Conservation (phyloP, 352 stramenopile genomes). For the Phytophthora constricta region DNA sequence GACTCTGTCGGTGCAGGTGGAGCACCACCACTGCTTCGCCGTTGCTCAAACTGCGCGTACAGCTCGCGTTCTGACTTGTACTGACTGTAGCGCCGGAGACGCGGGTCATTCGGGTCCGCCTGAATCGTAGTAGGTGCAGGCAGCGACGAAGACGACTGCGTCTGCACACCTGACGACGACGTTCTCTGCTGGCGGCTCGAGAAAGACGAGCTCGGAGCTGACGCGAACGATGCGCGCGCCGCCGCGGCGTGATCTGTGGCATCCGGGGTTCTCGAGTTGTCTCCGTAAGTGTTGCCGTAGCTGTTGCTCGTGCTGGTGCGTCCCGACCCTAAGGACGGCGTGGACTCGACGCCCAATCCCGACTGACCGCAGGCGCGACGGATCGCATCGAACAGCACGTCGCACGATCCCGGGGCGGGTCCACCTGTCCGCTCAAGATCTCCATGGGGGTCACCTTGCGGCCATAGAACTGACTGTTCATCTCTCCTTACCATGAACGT, state of each 20-base stretch:
- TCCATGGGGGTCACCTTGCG: conserved; percentile 80
- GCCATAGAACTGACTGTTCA: conserved; percentile 89
- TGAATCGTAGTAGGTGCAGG: conserved; percentile 37
- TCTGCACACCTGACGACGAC: conserved; percentile 32
- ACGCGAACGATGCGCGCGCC: conserved; percentile 28
- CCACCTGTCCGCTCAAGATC: conserved; percentile 81
- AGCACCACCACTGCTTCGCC: conserved; percentile 36
- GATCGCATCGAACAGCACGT: conserved; percentile 78
- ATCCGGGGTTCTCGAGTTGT: conserved; percentile 25
- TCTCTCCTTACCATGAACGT: conserved; percentile 86
- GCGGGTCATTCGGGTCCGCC: conserved; percentile 64
- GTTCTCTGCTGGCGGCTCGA: conserved; percentile 17
- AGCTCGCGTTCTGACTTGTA: conserved; percentile 87
- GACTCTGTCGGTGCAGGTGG: conserved; percentile 38
- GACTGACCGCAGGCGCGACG: conserved; percentile 44
- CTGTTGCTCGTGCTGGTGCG: conserved; percentile 37
- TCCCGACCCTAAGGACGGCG: conserved; percentile 29
- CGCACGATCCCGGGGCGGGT: conserved; percentile 66
- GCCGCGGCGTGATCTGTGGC: conserved; percentile 37
- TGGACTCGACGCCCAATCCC: conserved; percentile 24
- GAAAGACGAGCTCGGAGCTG: conserved; percentile 28
- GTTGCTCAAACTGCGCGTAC: conserved; percentile 78
- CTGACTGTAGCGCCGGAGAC: conserved; percentile 66
- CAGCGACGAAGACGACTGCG: conserved; percentile 19
- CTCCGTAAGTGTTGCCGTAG: conserved; percentile 15